Evolutionary conservation across 192 early-diverging fungal genomes (phyloP), one percentile per base, ranked within the genome.

Genomic region (Coemansia javaensis): DNA sequence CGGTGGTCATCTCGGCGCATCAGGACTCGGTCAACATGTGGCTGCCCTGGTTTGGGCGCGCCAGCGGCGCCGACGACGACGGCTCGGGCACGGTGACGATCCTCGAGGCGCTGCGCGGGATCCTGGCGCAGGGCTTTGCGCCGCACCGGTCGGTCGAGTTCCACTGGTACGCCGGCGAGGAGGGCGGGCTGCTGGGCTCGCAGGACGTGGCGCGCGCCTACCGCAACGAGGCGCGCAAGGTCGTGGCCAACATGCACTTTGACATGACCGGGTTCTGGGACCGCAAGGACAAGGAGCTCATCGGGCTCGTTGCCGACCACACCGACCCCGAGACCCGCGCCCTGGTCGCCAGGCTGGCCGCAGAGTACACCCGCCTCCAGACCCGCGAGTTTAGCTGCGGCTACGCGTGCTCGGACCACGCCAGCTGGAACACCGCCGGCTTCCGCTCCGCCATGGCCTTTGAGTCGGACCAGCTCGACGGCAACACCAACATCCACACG

Each of bases 101-200:
- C 43, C 69, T 94, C 28, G 93, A 98, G 72, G 79, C 88, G 9
- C 85, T 93, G 77, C 79, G 88, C 21, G 73, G 81, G 17, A 65
- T 96, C 4, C 69, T 90, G 28, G 38, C 62, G n/a, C 72, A 64
- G 41, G 85, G 78, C 0, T 87, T 92, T 52, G 67, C 65, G 17
- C 91, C 90, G 14, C 40, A 70, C 7, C 61, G 82, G 46, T 80
- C 90, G n/a, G 87, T 98, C 28, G 93, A 96, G 59, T 96, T 96
- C 79, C 93, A 96, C 77, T 98, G 89, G 87, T 91, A 94, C 60
- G 82, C 88, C 40, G 93, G 78, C 44, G 89, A 96, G 75, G 91
- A 93, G 69, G 89, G 77, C 50, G 92, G 90, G 27, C 75, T 98
- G 13, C 76, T 94, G 46, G 93, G 95, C 13, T 88, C 85, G 22